These are phyloP conservation scores for Trichoderma gamsii DNA, from an alignment of 495 filamentous ascomycete species.

Conservation along the genomic window DNA sequence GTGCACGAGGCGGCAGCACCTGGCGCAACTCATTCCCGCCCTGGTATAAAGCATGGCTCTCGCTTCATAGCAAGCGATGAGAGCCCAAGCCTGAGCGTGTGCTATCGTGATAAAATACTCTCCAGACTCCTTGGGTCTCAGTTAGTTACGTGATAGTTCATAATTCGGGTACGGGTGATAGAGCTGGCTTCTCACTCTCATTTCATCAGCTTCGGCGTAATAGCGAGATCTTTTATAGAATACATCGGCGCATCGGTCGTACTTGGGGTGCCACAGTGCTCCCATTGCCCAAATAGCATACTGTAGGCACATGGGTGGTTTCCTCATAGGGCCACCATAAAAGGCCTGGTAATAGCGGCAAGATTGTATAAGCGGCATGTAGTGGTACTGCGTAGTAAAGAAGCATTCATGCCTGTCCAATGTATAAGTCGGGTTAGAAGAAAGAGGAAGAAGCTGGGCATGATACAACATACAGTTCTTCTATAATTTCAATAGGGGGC, in stretches of 20 bases:
- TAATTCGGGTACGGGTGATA: background rate
- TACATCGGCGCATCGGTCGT: slow-evolving; percentile 34
- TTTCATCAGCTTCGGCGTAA: slow-evolving; percentile 43
- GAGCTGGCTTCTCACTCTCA: slow-evolving; percentile 30
- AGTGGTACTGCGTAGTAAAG: slow-evolving; percentile 33
- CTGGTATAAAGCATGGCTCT: slow-evolving; percentile 39
- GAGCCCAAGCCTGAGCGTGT: slow-evolving; percentile 43
- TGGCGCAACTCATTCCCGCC: slow-evolving; percentile 38
- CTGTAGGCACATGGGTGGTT: slow-evolving; percentile 44
- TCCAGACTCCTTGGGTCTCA: slow-evolving; percentile 27
- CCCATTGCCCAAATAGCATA: slow-evolving; percentile 46
- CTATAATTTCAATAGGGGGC: slow-evolving; percentile 41
- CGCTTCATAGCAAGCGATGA: slow-evolving; percentile 39
- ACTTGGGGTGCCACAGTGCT: slow-evolving; percentile 33
- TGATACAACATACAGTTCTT: slow-evolving; percentile 37
- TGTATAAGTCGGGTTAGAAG: background rate
- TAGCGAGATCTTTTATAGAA: slow-evolving; percentile 43
- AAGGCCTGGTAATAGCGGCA: slow-evolving; percentile 35
- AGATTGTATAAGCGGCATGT: slow-evolving; percentile 38
- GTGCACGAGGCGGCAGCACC: slow-evolving; percentile 34
- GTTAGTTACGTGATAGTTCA: background rate
- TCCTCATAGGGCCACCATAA: slow-evolving; percentile 38
- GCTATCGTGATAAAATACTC: slow-evolving; percentile 42
- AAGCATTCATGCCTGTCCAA: slow-evolving; percentile 33
- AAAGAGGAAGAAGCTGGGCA: background rate